These are phyloP conservation scores for Fraxinus xanthoxyloides DNA, from an alignment of 305 asterid genomes.

Conservation along the genomic window DNA sequence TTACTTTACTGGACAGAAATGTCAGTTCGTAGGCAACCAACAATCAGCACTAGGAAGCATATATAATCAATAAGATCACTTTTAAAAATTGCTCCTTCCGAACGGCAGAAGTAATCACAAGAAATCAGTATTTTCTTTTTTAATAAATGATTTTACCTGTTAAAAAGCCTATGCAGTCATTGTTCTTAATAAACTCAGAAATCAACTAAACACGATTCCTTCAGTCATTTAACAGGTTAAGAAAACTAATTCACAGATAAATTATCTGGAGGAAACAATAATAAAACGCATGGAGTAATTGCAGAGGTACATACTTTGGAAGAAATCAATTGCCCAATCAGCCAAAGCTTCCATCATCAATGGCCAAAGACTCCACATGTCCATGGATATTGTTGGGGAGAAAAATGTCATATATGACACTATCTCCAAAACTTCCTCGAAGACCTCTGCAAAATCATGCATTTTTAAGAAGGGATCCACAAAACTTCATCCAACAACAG, in stretches of 20 bases:
- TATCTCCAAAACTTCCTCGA: slow-evolving; percentile 96
- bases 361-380: slow-evolving; percentile 99
- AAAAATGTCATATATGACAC: slow-evolving; percentile 96
- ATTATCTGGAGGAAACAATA: background rate
- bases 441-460: slow-evolving; percentile 73
- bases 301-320: slow-evolving; percentile 63
- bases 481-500: background rate
- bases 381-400: slow-evolving; percentile 87
- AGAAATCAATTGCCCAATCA: slow-evolving; percentile 98
- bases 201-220: background rate
- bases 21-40: background rate
- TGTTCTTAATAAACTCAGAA: background rate
- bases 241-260: background rate
- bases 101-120: background rate
- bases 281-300: background rate
- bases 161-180: background rate
- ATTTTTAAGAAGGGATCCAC: background rate
- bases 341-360: slow-evolving; percentile 88
- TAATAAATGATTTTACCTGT: background rate
- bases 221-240: background rate
- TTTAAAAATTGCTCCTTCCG: background rate
- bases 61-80: background rate
- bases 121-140: background rate
- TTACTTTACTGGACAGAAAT: background rate
- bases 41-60: background rate